Evolutionary conservation across 2,329 filamentous ascomycete genomes (phyloP).

Genomic region (Exophiala oligosperma): DNA sequence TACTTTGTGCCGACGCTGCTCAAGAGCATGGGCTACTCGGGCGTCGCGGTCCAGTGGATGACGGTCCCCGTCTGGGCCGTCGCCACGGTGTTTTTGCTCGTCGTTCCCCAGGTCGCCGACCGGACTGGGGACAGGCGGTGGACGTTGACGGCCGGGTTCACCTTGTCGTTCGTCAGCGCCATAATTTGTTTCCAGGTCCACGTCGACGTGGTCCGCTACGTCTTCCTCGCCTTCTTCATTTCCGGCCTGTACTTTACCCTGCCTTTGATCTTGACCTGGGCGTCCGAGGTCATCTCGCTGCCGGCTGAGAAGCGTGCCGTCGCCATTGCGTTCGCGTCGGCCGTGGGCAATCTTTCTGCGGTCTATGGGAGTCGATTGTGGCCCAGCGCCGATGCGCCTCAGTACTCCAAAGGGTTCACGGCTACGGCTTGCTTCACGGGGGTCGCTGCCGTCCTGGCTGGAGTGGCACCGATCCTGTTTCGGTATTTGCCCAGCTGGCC

Average conservation of each 20-base stretch:
- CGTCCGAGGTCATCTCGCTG: conserved; percentile 71
- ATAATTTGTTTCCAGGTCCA: conserved; percentile 67
- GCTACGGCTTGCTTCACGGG: conserved; percentile 5
- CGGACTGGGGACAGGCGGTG: conserved; percentile 32
- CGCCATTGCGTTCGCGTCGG: conserved; percentile 74
- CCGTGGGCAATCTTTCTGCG: conserved; percentile 65
- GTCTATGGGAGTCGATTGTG: conserved; percentile 74
- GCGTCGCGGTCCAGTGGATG: conserved; percentile 31
- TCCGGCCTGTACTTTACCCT: conserved; percentile 35
- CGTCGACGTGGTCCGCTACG: conserved; percentile 60
- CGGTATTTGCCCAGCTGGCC: not conserved
- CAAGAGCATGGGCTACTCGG: conserved; percentile 33
- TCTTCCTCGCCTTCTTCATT: conserved; percentile 58
- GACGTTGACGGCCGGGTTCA: conserved; percentile 31
- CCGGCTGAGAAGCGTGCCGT: conserved; percentile 73
- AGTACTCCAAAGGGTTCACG: conserved; percentile 31
- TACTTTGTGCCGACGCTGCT: conserved; percentile 38
- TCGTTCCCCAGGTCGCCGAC: conserved; percentile 33
- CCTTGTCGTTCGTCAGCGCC: conserved; percentile 63
- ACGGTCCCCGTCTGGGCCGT: conserved; percentile 38
- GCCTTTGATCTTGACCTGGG: conserved; percentile 69
- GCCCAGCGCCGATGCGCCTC: conserved; percentile 40
- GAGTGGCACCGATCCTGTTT: not conserved
- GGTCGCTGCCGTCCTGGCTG: not conserved
- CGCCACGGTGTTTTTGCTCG: conserved; percentile 29